Conservation (phyloP, 305 asterid genomes). For the Coffea humblotiana region DNA sequence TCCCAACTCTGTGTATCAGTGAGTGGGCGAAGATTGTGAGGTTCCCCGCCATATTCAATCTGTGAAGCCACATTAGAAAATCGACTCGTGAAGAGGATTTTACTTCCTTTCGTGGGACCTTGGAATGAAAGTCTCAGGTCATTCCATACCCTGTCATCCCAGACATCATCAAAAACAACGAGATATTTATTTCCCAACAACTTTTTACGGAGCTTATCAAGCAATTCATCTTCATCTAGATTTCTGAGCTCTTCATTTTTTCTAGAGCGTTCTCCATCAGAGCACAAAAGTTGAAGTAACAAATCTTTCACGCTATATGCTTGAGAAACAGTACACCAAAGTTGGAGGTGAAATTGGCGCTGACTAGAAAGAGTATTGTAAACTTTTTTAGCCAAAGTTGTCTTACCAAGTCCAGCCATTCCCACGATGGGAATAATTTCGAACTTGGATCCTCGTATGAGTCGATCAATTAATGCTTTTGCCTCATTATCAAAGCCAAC, state of each 20-base stretch:
- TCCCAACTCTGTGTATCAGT: neutral
- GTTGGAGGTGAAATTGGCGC: too few relatives aligned
- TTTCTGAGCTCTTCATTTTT: neutral
- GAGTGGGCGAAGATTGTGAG: neutral
- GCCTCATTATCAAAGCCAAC: too few relatives aligned
- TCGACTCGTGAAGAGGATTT: conserved; percentile 11
- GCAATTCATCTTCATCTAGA: neutral
- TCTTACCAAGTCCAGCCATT: too few relatives aligned
- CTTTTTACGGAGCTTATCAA: neutral
- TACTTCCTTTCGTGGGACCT: neutral
- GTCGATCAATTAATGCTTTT: too few relatives aligned
- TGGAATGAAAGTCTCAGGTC: neutral
- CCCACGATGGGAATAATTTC: too few relatives aligned
- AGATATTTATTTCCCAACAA: neutral
- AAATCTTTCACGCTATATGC: neutral
- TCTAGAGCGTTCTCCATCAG: neutral
- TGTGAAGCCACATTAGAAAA: neutral
- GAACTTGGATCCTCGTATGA: too few relatives aligned
- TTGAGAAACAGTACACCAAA: too few relatives aligned
- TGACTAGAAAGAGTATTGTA: too few relatives aligned
- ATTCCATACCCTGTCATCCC: neutral
- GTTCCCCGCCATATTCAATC: neutral
- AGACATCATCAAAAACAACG: neutral
- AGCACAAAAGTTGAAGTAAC: neutral
- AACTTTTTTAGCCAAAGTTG: too few relatives aligned